Base-by-base conservation (phyloP, 2,329 filamentous ascomycete species). In the Colletotrichum brevisporum region DNA sequence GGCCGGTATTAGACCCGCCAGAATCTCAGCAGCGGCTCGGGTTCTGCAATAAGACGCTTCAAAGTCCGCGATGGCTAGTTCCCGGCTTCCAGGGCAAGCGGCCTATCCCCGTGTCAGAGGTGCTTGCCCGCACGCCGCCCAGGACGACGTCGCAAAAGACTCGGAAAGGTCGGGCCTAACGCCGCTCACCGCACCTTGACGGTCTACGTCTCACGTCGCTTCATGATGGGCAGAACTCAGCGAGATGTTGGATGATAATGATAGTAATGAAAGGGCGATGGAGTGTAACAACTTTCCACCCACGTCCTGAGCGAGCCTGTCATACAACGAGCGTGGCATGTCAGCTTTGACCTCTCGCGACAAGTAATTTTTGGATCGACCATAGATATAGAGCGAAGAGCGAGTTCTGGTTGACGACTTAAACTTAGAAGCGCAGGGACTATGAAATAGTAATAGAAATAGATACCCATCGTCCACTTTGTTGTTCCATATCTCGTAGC, bases 361-460 rank as follows among this genome's bases (percentile, higher is more conserved):
- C 21, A 18, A 43, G 36, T 41, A 31, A 26, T 27, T 52, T 12
- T 21, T 27, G 31, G 43, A 18, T 21, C 10, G n/a, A 61, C 21
- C 5, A 45, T 61, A 53, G 48, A 61, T 18, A 31, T 61, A 61
- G 58, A 61, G 21, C 21, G 21, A 24, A 24, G 21, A 39, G 21
- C 21, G 31, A 50, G 16, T 13, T 26, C 21, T 24, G 47, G 43
- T 39, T 21, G 47, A 31, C 45, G 26, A 39, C 50, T 51, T 10
- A 61, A 16, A 48, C 48, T 8, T 53, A 31, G 6, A 52, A 52
- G 31, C 21, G 26, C 26, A 61, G 47, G 18, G 18, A 45, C 36
- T 24, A 18, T 13, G 9, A 47, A 61, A 53, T 31, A 15, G 12
- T 53, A 53, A 61, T 53, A 61, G 15, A 43, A 43, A 21, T 43